phyloP scores from a whole-genome alignment of 495 filamentous ascomycete genomes.

The Recurvomyces mirabilis region DNA sequence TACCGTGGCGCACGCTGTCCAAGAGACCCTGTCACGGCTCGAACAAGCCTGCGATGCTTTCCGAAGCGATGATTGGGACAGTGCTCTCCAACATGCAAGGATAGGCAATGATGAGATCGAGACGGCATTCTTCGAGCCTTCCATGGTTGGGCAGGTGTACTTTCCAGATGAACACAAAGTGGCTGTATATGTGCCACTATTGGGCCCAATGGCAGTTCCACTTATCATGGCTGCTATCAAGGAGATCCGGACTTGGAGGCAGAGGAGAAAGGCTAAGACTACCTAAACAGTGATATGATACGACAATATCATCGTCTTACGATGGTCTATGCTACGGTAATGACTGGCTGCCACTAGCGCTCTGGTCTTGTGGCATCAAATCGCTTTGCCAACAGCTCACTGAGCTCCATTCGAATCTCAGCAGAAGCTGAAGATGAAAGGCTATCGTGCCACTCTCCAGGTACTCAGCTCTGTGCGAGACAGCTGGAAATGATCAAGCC shows the following conservation, averaged over 20 bases:
- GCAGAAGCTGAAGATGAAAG: too few relatives aligned
- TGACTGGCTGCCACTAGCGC: too few relatives aligned
- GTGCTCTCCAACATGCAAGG: constrained; percentile 62
- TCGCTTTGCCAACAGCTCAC: too few relatives aligned
- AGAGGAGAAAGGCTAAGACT: constrained; percentile 6
- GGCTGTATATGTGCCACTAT: constrained; percentile 85
- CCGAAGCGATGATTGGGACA: constrained; percentile 49
- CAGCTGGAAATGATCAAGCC: too few relatives aligned
- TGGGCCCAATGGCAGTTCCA: constrained; percentile 88
- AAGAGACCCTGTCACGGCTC: constrained; percentile 65
- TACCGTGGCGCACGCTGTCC: constrained; percentile 71
- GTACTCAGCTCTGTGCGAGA: too few relatives aligned
- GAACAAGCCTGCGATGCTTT: constrained; percentile 64
- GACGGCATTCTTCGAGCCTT: constrained; percentile 94
- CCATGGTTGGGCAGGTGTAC: constrained; percentile 96
- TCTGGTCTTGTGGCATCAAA: too few relatives aligned
- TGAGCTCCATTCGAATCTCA: too few relatives aligned
- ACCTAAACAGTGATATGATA: too few relatives aligned
- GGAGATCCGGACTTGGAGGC: constrained; percentile 39
- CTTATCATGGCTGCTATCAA: constrained; percentile 72
- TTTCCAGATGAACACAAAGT: constrained; percentile 98
- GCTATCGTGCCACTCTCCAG: too few relatives aligned
- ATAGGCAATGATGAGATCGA: constrained; percentile 84
- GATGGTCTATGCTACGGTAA: too few relatives aligned
- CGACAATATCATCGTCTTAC: too few relatives aligned